Conservation (phyloP, 139 green algal species). For the Edaphochlamys debaryana region DNA sequence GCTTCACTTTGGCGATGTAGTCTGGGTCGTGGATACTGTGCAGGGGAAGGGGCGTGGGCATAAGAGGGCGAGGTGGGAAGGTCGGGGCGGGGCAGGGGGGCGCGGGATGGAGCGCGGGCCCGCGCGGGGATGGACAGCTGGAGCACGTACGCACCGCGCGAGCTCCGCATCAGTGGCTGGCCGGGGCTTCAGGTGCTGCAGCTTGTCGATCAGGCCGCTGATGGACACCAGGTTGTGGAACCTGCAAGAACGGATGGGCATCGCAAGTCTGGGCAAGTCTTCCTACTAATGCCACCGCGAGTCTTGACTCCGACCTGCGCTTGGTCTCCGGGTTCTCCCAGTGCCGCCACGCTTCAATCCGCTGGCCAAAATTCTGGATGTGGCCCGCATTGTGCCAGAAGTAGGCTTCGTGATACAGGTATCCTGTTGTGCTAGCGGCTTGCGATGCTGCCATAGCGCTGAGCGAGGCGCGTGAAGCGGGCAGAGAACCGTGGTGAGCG, state of each 20-base stretch:
- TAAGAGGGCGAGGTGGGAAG: background rate
- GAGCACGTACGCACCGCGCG: constrained; percentile 5
- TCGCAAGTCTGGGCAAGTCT: too few species aligned
- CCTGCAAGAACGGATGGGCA: background rate
- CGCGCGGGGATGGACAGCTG: too few species aligned
- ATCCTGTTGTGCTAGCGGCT: constrained; percentile 22
- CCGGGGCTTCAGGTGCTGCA: constrained; percentile 49
- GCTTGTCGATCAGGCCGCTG: constrained; percentile 56
- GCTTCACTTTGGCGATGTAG: constrained; percentile 42
- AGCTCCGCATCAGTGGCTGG: constrained; percentile 53
- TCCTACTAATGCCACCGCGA: too few species aligned
- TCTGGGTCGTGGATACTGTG: constrained; percentile 43
- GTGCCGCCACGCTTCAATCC: constrained; percentile 52
- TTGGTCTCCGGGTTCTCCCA: constrained; percentile 68
- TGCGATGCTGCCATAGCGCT: too few species aligned
- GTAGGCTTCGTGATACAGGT: constrained; percentile 25
- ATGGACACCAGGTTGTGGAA: constrained; percentile 61
- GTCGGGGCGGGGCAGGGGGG: background rate
- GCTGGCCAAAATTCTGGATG: background rate
- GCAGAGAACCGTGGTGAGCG: too few species aligned
- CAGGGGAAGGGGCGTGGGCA: background rate
- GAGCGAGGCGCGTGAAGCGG: too few species aligned
- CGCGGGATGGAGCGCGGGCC: background rate
- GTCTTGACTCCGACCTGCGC: too few species aligned
- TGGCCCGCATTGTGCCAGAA: constrained; percentile 39